These are phyloP conservation scores for Alternaria gansuensis DNA, from an alignment of 2,329 filamentous ascomycete genomes.

Conservation along the genomic window DNA sequence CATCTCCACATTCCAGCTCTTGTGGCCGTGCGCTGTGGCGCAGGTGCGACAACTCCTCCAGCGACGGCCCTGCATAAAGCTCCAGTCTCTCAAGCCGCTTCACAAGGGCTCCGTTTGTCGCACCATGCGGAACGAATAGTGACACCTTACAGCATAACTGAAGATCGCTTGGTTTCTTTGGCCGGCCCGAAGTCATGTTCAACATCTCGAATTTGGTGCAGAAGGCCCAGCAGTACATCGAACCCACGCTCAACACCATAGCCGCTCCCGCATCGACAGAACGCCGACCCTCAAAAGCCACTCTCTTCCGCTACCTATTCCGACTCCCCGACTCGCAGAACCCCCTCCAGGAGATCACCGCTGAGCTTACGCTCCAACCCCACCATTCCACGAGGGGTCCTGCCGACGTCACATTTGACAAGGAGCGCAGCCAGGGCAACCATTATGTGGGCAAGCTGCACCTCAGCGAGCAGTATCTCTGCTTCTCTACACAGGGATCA, in stretches of 20 bases:
- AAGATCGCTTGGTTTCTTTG: slow-evolving; percentile 25
- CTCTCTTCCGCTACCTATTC: slow-evolving; percentile 95
- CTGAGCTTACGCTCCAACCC: slow-evolving; percentile 86
- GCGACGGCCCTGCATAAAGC: slow-evolving; percentile 26
- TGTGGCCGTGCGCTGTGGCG: slow-evolving; percentile 23
- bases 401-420: slow-evolving; percentile 59
- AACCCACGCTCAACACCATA: slow-evolving; percentile 75
- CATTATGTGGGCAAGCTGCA: slow-evolving; percentile 94
- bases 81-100: slow-evolving; percentile 25
- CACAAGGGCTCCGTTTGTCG: slow-evolving; percentile 22
- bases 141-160: slow-evolving; percentile 17
- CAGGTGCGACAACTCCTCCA: slow-evolving; percentile 20
- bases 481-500: slow-evolving; percentile 92
- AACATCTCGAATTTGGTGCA: slow-evolving; percentile 83
- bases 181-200: slow-evolving; percentile 49
- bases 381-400: slow-evolving; percentile 64
- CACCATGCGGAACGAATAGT: slow-evolving; percentile 43
- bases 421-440: slow-evolving; percentile 75
- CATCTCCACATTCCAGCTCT: slow-evolving; percentile 17
- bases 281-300: slow-evolving; percentile 86
- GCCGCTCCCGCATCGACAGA: slow-evolving; percentile 73
- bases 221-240: slow-evolving; percentile 94
- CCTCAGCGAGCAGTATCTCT: slow-evolving; percentile 91
- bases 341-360: slow-evolving; percentile 93
- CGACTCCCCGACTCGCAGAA: slow-evolving; percentile 91